A percentile compares a stretch with the other conserved stretches of the same genome.
Conservation (phyloP, 2,329 filamentous ascomycete species). For the Alternaria infectoria region DNA sequence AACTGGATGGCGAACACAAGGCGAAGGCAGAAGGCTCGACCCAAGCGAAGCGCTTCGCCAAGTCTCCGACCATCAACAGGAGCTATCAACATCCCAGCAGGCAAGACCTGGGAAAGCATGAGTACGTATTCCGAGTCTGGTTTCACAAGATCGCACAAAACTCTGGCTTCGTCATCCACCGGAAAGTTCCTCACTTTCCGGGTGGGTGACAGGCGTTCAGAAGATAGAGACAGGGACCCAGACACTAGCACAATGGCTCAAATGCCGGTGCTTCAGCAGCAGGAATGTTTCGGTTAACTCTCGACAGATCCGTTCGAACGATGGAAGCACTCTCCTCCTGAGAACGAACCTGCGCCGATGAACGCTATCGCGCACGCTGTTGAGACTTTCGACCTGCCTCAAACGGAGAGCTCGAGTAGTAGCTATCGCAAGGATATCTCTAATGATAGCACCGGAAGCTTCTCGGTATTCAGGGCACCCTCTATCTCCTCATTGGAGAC, state of each 20-base stretch:
- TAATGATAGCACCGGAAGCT: slow-evolving; percentile 54
- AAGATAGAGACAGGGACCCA: neutral
- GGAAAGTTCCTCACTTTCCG: slow-evolving; percentile 35
- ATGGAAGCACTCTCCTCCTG: slow-evolving; percentile 73
- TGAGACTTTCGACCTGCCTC: slow-evolving; percentile 44
- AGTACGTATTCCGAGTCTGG: slow-evolving; percentile 37
- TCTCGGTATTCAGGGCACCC: slow-evolving; percentile 59
- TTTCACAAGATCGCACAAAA: slow-evolving; percentile 21
- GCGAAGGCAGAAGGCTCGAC: slow-evolving; percentile 77
- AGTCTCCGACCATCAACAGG: slow-evolving; percentile 66
- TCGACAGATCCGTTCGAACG: slow-evolving; percentile 66
- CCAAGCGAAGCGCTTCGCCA: slow-evolving; percentile 72
- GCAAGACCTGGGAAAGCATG: slow-evolving; percentile 59
- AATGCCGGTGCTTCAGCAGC: slow-evolving; percentile 20
- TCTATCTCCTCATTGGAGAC: slow-evolving; percentile 63
- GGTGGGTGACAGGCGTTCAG: slow-evolving; percentile 9
- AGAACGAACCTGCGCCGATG: slow-evolving; percentile 71
- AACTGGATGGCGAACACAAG: slow-evolving; percentile 94
- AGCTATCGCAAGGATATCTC: slow-evolving; percentile 58
- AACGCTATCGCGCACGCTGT: slow-evolving; percentile 70
- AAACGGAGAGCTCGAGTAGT: slow-evolving; percentile 44
- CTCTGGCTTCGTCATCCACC: slow-evolving; percentile 16
- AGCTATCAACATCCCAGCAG: slow-evolving; percentile 76
- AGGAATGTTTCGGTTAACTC: slow-evolving; percentile 54
- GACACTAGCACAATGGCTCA: neutral